Base-by-base conservation (phyloP, 1,139 yeast species). In the Taiozyma onychis region DNA sequence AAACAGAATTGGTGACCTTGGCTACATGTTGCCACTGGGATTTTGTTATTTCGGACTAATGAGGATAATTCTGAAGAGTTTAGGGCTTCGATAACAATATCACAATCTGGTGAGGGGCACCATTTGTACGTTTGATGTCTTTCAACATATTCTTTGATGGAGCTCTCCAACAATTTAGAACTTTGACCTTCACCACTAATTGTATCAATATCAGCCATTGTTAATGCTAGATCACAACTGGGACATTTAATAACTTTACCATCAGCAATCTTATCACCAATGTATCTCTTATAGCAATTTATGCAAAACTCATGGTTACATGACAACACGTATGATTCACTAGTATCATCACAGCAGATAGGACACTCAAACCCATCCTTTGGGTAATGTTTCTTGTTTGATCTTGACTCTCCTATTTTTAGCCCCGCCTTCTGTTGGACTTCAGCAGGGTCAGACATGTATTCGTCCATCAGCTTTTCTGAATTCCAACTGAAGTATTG, bases 71-170 rank as follows among this genome's bases (percentile, higher is more conserved):
- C 70, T 5, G 60, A 50, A 7, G 59, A 50, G 48, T 76, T 75
- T 6, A 66, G 54, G 43, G 81, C 67, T 59, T 82, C 82, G 14
- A 87, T 73, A 34, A 88, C 75, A 50, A 74, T 70, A 41, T 74
- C 73, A 66, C 99, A 93, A 61, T 88, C 95, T 0, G 96, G 86
- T 1, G 87, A 85, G 0, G 97, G 97, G 66, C 99, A 93, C 86
- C 93, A 85, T 51, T 66, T 69, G 57, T 77, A 78, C 41, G 70
- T 71, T 42, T 73, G 73, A 52, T 76, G 76, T 50, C 77, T 74
- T 43, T 78, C 80, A 22, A 88, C 78, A 57, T 74, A 82, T 16
- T 72, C 67, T 52, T 76, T 78, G 3, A 83, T 67, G 0, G 74
- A 69, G 9, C 67, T 66, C 35, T 60, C 58, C 56, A 70, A 58